These are phyloP conservation scores for Tilletia setariae DNA, from an alignment of 1,284 basidiomycete species.

Conservation along the genomic window DNA sequence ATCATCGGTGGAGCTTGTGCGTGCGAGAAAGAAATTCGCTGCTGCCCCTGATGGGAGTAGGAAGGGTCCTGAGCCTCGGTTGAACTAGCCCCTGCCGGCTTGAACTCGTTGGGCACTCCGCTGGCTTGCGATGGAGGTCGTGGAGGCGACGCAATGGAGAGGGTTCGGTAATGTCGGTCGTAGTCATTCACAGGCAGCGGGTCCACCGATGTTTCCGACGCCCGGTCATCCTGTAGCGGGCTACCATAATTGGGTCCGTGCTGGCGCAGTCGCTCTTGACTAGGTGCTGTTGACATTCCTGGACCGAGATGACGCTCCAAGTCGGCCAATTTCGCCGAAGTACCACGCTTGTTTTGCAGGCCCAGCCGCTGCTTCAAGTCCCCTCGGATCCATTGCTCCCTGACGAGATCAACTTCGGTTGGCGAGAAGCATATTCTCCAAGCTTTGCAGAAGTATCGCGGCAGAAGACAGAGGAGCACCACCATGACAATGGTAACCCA, in stretches of 20 bases:
- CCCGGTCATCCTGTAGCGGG: constrained; percentile 30
- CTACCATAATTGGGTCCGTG: constrained; percentile 21
- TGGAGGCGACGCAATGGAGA: constrained; percentile 19
- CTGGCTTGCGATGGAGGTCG: constrained; percentile 16
- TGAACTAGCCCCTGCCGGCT: too few relatives aligned
- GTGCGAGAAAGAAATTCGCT: background rate
- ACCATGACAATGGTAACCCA: constrained; percentile 40
- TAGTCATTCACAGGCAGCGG: constrained; percentile 29
- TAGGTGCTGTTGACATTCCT: constrained; percentile 25
- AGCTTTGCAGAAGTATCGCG: constrained; percentile 38
- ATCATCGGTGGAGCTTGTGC: too few relatives aligned
- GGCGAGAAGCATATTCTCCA: constrained; percentile 39
- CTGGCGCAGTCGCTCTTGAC: constrained; percentile 5
- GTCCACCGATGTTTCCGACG: constrained; percentile 36
- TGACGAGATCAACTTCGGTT: constrained; percentile 43
- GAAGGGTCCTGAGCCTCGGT: background rate
- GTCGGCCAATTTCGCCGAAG: constrained; percentile 19
- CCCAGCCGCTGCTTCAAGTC: constrained; percentile 45
- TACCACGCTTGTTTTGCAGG: constrained; percentile 17
- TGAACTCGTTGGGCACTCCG: constrained; percentile 2
- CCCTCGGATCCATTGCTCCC: constrained; percentile 43
- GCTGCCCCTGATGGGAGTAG: constrained; percentile 13
- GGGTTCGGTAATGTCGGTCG: constrained; percentile 25
- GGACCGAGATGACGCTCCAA: constrained; percentile 28
- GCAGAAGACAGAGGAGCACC: constrained; percentile 40